Evolutionary conservation across 768 basidiomycete genomes (phyloP).

Genomic region (Lactarius akahatsu): DNA sequence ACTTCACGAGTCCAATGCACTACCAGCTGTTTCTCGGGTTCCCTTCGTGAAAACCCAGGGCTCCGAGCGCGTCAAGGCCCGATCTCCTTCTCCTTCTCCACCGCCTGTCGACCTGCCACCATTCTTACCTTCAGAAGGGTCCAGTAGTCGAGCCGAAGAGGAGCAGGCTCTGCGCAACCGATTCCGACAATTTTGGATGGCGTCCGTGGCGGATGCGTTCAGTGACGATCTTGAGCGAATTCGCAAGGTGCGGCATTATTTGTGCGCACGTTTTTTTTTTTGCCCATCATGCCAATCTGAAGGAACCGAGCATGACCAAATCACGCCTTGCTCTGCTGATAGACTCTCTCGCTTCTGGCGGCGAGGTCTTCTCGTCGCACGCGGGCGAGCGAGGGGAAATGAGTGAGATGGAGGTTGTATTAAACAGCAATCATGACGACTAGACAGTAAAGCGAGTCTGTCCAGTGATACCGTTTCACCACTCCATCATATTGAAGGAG

Average conservation of each 20-base stretch:
- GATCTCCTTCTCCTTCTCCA: constrained; percentile 38
- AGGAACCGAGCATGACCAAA: constrained; percentile 68
- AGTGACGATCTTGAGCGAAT: constrained; percentile 81
- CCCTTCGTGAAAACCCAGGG: constrained; percentile 8
- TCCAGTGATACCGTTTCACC: not conserved
- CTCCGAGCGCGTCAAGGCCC: constrained; percentile 16
- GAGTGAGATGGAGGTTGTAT: constrained; percentile 77
- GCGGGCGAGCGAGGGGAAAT: constrained; percentile 36
- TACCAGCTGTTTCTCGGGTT: constrained; percentile 1
- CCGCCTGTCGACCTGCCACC: constrained; percentile 48
- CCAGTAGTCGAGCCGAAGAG: constrained; percentile 38
- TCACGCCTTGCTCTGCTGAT: constrained; percentile 73
- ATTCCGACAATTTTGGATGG: constrained; percentile 88
- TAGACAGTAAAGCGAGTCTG: constrained; percentile 4
- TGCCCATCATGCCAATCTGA: constrained; percentile 2
- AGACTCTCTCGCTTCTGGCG: constrained; percentile 78
- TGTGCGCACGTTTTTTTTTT: constrained; percentile 8
- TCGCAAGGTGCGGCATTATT: constrained; percentile 55
- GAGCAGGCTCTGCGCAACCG: constrained; percentile 60
- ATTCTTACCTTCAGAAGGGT: constrained; percentile 46
- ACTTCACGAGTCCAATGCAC: constrained; percentile 3
- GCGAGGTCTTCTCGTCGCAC: constrained; percentile 58
- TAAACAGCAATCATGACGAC: constrained; percentile 37
- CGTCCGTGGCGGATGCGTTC: constrained; percentile 77
- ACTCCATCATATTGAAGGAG: not conserved